Percentiles rank a stretch among this genome's conserved stretches.
Conservation (phyloP, 305 asterid species). For the Solanum chacoense region DNA sequence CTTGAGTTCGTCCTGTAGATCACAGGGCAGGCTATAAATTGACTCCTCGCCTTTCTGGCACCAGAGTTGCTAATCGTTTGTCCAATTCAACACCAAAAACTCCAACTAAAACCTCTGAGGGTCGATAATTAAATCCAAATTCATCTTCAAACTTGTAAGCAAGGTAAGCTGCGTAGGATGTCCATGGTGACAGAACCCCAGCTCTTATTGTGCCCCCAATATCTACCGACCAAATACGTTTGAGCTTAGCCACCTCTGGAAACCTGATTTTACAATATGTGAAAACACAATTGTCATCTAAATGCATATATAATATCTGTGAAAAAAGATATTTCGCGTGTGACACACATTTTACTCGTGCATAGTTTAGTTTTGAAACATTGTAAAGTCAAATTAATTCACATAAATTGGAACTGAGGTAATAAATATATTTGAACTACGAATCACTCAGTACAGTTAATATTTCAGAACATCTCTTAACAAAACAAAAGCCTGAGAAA, state of each 20-base stretch:
- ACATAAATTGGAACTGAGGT: not conserved
- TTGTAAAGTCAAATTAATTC: too few species aligned
- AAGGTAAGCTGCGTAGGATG: not conserved
- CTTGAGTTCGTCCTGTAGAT: not conserved
- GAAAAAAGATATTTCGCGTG: too few species aligned
- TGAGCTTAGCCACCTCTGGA: not conserved
- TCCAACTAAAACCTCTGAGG: not conserved
- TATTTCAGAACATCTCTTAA: too few species aligned
- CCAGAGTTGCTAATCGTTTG: not conserved
- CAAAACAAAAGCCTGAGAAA: too few species aligned
- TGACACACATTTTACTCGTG: too few species aligned
- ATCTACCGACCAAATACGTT: not conserved
- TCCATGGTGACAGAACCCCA: not conserved
- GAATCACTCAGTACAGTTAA: too few species aligned
- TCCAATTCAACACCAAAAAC: not conserved
- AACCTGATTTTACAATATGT: not conserved
- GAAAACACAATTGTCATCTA: not conserved
- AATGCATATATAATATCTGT: too few species aligned
- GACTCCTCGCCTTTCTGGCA: not conserved
- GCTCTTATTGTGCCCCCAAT: not conserved
- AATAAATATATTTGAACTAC: too few species aligned
- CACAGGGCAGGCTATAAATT: too few species aligned
- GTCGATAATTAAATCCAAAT: not conserved
- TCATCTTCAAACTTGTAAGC: not conserved
- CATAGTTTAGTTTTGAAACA: too few species aligned